Conservation (phyloP, 768 basidiomycete species). For the Gloeostereum incarnatum region DNA sequence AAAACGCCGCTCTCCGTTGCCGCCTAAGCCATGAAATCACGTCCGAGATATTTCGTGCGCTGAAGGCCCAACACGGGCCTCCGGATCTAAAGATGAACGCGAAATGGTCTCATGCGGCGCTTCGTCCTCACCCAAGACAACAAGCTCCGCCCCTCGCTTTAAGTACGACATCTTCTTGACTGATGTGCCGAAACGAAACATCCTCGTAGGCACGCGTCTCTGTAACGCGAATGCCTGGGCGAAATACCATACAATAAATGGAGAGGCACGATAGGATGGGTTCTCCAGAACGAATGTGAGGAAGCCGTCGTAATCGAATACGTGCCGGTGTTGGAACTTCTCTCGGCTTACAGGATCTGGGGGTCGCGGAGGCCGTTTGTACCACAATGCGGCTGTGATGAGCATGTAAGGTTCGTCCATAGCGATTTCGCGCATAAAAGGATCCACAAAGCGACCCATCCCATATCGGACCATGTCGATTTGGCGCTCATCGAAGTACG, state of each 20-base stretch:
- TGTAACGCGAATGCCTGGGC: no score
- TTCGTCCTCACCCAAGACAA: neutral
- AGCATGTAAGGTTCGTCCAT: neutral
- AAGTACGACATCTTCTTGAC: neutral
- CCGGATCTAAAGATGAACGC: neutral
- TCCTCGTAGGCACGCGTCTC: no score
- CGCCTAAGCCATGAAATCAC: neutral
- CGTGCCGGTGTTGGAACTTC: neutral
- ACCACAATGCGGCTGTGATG: neutral
- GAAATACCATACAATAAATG: neutral
- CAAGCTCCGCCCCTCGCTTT: neutral
- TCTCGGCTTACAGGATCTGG: no score
- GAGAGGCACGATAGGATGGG: neutral
- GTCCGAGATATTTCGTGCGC: neutral
- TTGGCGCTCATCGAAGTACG: neutral
- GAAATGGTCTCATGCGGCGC: neutral
- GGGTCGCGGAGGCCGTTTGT: neutral
- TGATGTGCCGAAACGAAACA: neutral
- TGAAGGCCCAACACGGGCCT: neutral
- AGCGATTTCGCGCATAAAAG: neutral
- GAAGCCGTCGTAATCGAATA: neutral
- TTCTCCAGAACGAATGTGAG: neutral
- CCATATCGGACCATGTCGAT: neutral
- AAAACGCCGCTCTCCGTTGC: neutral
- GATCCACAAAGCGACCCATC: neutral